Base-by-base conservation (phyloP, 345 rosid species). In the Eucalyptus tenuipes region DNA sequence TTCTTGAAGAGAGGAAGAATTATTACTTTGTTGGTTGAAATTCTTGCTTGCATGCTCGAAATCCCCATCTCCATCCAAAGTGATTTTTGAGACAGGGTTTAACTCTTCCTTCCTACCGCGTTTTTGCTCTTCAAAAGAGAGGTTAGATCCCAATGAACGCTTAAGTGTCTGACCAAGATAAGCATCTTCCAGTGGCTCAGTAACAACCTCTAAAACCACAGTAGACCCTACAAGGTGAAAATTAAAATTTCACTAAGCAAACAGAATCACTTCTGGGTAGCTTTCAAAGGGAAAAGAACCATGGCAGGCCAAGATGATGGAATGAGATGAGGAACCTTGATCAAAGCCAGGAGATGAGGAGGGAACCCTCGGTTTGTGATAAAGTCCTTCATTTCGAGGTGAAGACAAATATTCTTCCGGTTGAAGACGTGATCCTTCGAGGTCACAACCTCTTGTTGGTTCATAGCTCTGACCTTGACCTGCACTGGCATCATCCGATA, bases 21-120 rank as follows among this genome's bases (percentile, higher is more conserved):
- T 91, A 93, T 97, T 97, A 98, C 99, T 94, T 94, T 94, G 97
- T 92, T 93, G 93, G 92, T 91, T 66, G 87, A 90, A 87, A 86
- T 89, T 86, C 88, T 90, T 89, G 44, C 94, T 94, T 59, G 89
- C 86, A 89, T 48, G 89, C 44, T 93, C 90, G 85, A 87, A 91
- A 59, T 82, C n/a, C 50, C n/a, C 61, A 89, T 91, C 94, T 89
- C 89, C 93, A 86, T 90, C 92, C 15, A 88, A 81, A 90, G 57
- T 89, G 91, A 86, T 81, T 75, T 87, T 90, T 42, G 88, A 64
- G 87, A 90, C 86, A 52, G 90, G 90, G 90, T 82, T 91, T 91
- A 68, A 91, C 90, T 90, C 91, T 71, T 93, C 94, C 87, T 89
- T 93, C 88, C 87, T 88, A 53, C 52, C 87, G 88, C 66, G 90